Evolutionary conservation across 2,329 filamentous ascomycete species (phyloP), one percentile per base, ranked within the genome.

Genomic region (Aspergillus neotritici): DNA sequence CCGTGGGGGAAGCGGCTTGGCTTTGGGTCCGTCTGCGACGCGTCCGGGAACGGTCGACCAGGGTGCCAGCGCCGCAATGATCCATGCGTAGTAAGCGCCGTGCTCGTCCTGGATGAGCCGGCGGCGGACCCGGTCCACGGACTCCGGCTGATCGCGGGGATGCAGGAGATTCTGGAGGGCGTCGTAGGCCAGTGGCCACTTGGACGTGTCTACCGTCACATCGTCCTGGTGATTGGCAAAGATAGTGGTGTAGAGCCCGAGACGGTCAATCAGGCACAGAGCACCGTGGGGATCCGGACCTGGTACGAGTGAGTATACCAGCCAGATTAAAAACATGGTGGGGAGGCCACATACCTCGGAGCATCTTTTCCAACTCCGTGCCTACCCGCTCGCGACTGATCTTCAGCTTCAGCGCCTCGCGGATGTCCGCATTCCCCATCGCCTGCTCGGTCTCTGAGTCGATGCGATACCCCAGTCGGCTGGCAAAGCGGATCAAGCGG

Each of bases 331-430:
- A 16, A 17, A 11, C 21, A 2, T 3, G 6, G n/a, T 3, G 30
- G 14, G 8, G 2, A 31, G 21, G 3, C 34, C 15, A 49, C 57
- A 44, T 61, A 78, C 86, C 85, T 65, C 80, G 84, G 13, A 97
- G 72, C 82, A 94, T 94, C 73, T 97, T 97, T 60, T 91, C 86
- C 3, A 96, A 58, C 62, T 98, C 93, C 4, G 84, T 78, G 0
- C 88, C 87, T 2, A 98, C 83, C 44, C 93, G 77, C 65, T 98
- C 93, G 42, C 89, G 81, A 58, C 87, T 96, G 53, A 98, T 97
- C 64, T 98, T 98, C 25, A 84, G 66, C 38, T 78, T 80, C n/a
- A 98, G 71, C 3, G 87, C 86, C 9, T 82, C 73, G 46, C 90
- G 77, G 37, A 98, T 93, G n/a, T 78, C 75, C n/a, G 70, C 61